A percentile compares a stretch with the other conserved stretches of the same genome.
These are phyloP conservation scores for Backusella luteola DNA, from an alignment of 192 early-diverging fungal species.

Conservation along the genomic window DNA sequence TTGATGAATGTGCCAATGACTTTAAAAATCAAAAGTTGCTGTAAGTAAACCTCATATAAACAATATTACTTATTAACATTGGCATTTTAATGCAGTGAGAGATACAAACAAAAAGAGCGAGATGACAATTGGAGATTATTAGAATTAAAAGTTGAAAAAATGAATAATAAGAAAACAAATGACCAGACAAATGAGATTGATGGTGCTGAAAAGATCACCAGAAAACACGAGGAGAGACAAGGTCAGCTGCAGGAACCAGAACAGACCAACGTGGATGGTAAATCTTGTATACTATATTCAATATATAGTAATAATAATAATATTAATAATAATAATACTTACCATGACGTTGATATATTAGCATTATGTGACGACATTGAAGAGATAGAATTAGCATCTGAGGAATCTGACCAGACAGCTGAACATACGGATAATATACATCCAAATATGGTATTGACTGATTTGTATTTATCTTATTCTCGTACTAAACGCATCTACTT, in stretches of 20 bases:
- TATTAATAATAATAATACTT: not conserved
- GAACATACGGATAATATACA: slow-evolving; percentile 25
- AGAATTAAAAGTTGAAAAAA: slow-evolving; percentile 46
- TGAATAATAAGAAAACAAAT: not conserved
- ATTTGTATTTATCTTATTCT: not conserved
- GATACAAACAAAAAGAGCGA: slow-evolving; percentile 77
- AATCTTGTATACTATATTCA: not conserved
- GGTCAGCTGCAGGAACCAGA: not conserved
- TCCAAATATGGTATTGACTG: slow-evolving; percentile 25
- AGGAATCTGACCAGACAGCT: slow-evolving; percentile 7
- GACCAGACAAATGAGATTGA: not conserved
- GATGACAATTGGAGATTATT: slow-evolving; percentile 81
- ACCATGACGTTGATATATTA: not conserved
- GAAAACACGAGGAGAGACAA: not conserved
- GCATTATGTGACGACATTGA: not conserved
- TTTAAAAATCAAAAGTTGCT: slow-evolving; percentile 77
- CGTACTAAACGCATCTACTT: not conserved
- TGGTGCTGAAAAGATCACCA: not conserved
- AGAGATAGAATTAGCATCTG: slow-evolving; percentile 1
- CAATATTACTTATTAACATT: not conserved
- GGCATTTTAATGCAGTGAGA: slow-evolving; percentile 54
- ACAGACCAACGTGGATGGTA: not conserved
- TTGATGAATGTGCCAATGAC: slow-evolving; percentile 85
- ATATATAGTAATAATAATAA: not conserved
- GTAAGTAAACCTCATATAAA: slow-evolving; percentile 22